Conservation (phyloP, 2,329 filamentous ascomycete genomes). For the Coniosporium tulheliwenetii region DNA sequence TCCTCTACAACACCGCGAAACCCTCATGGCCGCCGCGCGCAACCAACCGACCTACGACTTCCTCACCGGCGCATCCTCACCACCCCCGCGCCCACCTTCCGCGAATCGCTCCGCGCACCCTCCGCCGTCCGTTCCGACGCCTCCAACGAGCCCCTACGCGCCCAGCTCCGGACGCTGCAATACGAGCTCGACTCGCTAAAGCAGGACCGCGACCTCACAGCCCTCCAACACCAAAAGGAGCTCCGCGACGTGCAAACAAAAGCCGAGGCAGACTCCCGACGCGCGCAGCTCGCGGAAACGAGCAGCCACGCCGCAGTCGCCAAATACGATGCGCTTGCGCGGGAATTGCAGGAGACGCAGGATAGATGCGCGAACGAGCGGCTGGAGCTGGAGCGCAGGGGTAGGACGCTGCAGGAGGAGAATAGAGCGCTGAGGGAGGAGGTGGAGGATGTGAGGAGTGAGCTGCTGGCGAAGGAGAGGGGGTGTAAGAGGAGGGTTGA, state of each 20-base stretch:
- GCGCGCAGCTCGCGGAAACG: conserved; percentile 40
- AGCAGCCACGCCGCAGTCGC: conserved; percentile 32
- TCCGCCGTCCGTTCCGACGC: conserved; percentile 29
- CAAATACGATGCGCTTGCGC: conserved; percentile 37
- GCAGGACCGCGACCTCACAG: conserved; percentile 70
- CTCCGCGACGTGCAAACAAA: conserved; percentile 63
- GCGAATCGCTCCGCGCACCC: conserved; percentile 26
- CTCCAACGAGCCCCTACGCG: conserved; percentile 64
- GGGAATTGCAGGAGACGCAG: conserved; percentile 39
- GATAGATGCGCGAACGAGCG: conserved; percentile 40
- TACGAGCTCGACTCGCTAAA: conserved; percentile 80
- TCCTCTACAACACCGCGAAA: too few species aligned
- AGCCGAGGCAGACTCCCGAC: conserved; percentile 74
- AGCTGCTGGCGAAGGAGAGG: conserved; percentile 51
- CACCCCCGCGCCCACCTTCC: conserved; percentile 23
- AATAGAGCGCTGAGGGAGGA: conserved; percentile 65
- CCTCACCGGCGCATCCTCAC: conserved; percentile 25
- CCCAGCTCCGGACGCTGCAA: conserved; percentile 72
- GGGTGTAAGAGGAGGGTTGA: conserved; percentile 43
- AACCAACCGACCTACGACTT: conserved; percentile 33
- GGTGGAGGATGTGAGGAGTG: conserved; percentile 65
- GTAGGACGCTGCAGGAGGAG: conserved; percentile 48
- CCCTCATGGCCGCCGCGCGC: conserved; percentile 14
- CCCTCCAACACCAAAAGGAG: conserved; percentile 69
- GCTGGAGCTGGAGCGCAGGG: conserved; percentile 36